Base-by-base conservation (phyloP, 768 basidiomycete genomes). In the Mrakia gelida region DNA sequence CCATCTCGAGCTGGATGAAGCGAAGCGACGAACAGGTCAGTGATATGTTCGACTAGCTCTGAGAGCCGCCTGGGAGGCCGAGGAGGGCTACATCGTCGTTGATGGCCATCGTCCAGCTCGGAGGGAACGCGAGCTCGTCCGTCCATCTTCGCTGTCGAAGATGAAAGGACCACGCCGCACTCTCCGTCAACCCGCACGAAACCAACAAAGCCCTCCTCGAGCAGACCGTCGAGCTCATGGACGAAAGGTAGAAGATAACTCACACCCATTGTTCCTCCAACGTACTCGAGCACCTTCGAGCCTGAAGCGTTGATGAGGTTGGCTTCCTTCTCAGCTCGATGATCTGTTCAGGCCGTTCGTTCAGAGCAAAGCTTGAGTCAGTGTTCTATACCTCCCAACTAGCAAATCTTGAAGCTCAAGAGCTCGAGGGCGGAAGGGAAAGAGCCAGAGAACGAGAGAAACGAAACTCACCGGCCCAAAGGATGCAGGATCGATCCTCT, bases 231-330 rank as follows among this genome's bases (percentile, higher is more conserved):
- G 26, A 61, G 10, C 59, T 59, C 59, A 2, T 38, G 52, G 28
- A 26, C 2, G 7, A 73, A 18, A 28, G 41, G 41, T 6, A 38
- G 28, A 52, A 7, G 7, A 6, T 30, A 4, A 83, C 83, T 79
- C 77, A 84, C 95, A 83, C 94, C 95, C 91, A 99, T 98, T 56
- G 89, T 92, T 65, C 95, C 95, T 15, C 97, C 97, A 68, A 98
- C 95, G 85, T 95, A 98, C 77, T 95, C 91, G 81, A 98, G 86
- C 54, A 97, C 94, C 41, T 90, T 87, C 71, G 92, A 92, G 2
- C 90, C 91, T 2, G 92, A 92, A 38, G 86, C 86, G 83, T 98
- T 98, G 87, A 98, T 95, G 62, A 91, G 83, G 62, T 93, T 90
- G 2, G 96, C 96, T 83, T 99, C 95, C 82, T 91, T 87, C 85